Conservation (phyloP, 2,329 filamentous ascomycete species). For the Colletotrichum horii region DNA sequence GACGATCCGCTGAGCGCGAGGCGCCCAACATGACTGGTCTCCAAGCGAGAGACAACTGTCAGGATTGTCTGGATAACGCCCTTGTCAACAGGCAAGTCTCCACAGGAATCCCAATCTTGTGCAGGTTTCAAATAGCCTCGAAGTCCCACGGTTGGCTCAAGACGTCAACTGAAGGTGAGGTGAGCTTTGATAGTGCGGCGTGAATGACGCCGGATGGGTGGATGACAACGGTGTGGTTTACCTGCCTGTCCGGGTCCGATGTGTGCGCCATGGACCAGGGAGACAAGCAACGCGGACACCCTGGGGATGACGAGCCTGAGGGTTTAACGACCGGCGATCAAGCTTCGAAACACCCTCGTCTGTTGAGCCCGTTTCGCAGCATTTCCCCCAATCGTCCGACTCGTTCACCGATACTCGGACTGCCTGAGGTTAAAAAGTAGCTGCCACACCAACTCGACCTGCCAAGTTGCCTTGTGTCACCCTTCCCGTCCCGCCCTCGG, state of each 20-base stretch:
- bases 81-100: not conserved
- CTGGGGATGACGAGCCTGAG: not conserved
- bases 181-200: not conserved
- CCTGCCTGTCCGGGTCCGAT: not conserved
- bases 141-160: not conserved
- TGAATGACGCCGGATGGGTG: too few relatives aligned
- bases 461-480: conserved; percentile 5
- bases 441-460: not conserved
- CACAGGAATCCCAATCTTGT: not conserved
- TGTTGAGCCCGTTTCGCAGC: not conserved
- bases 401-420: not conserved
- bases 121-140: not conserved
- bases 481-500: conserved; percentile 1
- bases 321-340: not conserved
- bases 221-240: not conserved
- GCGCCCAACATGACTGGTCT: conserved; percentile 1
- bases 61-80: not conserved
- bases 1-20: not conserved
- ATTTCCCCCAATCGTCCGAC: not conserved
- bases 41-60: not conserved
- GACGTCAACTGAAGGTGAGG: not conserved
- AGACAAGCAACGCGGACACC: not conserved
- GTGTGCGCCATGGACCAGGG: not conserved
- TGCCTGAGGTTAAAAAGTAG: not conserved
- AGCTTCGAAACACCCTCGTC: not conserved